Base-by-base conservation (phyloP, 2,329 filamentous ascomycete genomes). In the Calonectria hawksworthii region DNA sequence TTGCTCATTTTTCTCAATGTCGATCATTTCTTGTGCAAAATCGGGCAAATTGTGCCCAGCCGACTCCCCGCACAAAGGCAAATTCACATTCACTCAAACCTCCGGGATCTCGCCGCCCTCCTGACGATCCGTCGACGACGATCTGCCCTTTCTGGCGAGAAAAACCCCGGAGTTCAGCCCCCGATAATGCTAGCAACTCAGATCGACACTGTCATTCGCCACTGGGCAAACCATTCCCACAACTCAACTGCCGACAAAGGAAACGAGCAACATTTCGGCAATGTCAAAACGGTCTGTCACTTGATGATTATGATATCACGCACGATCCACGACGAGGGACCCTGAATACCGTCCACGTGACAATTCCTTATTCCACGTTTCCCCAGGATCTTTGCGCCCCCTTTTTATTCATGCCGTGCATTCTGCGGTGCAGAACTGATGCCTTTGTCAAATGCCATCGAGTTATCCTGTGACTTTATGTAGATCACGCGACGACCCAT, bases 201-300 rank as follows among this genome's bases (percentile, higher is more conserved):
- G 78, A 80, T 80, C 78, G 75, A 72, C 78, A 63, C 23, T 44
- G 71, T 72, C 68, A 75, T 78, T 74, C 74, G 73, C 76, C 77
- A 56, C 67, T 9, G 32, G 47, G 6, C 51, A 54, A 34, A 61
- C 34, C 21, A 10, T 51, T 50, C 23, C 21, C 26, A 47, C 52
- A 68, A 54, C 73, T 68, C 47, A 70, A 69, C 38, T 65, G 59
- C 71, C 59, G 21, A 56, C 67, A 61, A 59, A 8, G 54, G 61
- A 61, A 70, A 70, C 51, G 72, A 74, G 44, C 61, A 66, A 21
- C 72, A 73, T n/a, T 44, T 70, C 61, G 67, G 50, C 51, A 68
- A 32, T 59, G 70, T 36, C 26, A 67, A 67, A 63, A 36, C n/a
- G 23, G 21, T 16, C 16, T 38, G 56, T 41, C 41, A 32, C 63